Conservation (phyloP, 2,329 filamentous ascomycete species). For the Epicoccum nigrum region DNA sequence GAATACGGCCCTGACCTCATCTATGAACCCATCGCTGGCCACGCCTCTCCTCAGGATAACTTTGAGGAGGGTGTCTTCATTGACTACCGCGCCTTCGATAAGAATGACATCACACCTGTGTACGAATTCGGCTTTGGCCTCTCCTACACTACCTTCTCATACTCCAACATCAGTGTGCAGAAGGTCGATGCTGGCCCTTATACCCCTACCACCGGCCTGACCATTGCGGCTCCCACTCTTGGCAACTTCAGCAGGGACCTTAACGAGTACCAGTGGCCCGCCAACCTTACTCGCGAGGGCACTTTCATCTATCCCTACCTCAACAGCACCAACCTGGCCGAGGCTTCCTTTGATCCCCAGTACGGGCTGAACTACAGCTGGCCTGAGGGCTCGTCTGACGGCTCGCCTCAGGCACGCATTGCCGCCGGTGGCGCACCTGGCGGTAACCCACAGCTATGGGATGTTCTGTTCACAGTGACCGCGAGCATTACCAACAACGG, state of each 20-base stretch:
- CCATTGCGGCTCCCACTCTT: slow-evolving; percentile 67
- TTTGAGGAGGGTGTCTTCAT: slow-evolving; percentile 82
- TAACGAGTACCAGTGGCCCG: slow-evolving; percentile 72
- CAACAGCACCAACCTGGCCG: slow-evolving; percentile 64
- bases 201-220: slow-evolving; percentile 65
- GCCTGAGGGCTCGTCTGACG: slow-evolving; percentile 64
- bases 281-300: slow-evolving; percentile 58
- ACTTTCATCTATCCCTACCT: slow-evolving; percentile 75
- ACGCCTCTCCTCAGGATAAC: slow-evolving; percentile 70
- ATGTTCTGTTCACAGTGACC: slow-evolving; percentile 70
- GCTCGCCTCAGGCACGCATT: slow-evolving; percentile 62
- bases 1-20: slow-evolving; percentile 74
- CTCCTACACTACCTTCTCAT: slow-evolving; percentile 79
- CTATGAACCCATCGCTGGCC: slow-evolving; percentile 72
- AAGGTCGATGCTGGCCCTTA: slow-evolving; percentile 61
- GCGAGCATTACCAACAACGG: slow-evolving; percentile 77
- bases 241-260: slow-evolving; percentile 68
- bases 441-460: slow-evolving; percentile 69
- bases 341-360: slow-evolving; percentile 63
- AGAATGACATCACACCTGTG: slow-evolving; percentile 67
- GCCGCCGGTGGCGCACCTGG: slow-evolving; percentile 69
- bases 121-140: slow-evolving; percentile 85
- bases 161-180: slow-evolving; percentile 69
- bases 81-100: slow-evolving; percentile 79
- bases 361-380: slow-evolving; percentile 66